These are phyloP conservation scores for Phytophthora melonis DNA, from an alignment of 352 stramenopile species.

Conservation along the genomic window DNA sequence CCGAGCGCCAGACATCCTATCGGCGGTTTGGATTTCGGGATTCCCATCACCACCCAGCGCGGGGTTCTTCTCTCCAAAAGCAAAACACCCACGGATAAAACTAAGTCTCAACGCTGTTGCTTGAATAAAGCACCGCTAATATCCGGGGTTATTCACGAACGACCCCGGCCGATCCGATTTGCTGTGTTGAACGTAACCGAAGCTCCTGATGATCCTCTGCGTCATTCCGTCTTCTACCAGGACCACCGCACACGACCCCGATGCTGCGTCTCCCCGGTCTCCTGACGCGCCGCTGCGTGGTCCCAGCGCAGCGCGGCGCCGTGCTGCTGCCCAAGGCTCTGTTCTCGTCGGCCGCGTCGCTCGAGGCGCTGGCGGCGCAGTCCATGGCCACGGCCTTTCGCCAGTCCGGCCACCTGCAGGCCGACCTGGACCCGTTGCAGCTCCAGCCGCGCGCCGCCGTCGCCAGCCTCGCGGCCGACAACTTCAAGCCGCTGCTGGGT, in stretches of 20 bases:
- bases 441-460: slow-evolving; percentile 45
- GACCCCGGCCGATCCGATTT: background rate
- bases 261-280: slow-evolving; percentile 72
- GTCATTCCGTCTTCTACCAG: slow-evolving; percentile 31
- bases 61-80: background rate
- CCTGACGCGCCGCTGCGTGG: slow-evolving; percentile 35
- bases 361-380: slow-evolving; percentile 69
- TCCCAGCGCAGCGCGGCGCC: slow-evolving; percentile 24
- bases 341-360: slow-evolving; percentile 53
- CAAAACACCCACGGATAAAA: background rate
- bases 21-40: slow-evolving; percentile 32
- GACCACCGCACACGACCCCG: background rate
- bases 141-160: background rate
- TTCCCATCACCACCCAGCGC: slow-evolving; percentile 22
- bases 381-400: slow-evolving; percentile 81
- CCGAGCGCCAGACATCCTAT: slow-evolving; percentile 22
- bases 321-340: slow-evolving; percentile 15
- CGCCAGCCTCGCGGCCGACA: slow-evolving; percentile 42
- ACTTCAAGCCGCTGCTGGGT: slow-evolving; percentile 68
- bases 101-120: background rate
- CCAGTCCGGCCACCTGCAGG: slow-evolving; percentile 79
- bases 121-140: background rate
- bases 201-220: slow-evolving; percentile 7
- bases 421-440: slow-evolving; percentile 75
- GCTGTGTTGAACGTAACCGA: background rate